Conservation (phyloP, 306 rosid genomes). For the Dryas octopetala region DNA sequence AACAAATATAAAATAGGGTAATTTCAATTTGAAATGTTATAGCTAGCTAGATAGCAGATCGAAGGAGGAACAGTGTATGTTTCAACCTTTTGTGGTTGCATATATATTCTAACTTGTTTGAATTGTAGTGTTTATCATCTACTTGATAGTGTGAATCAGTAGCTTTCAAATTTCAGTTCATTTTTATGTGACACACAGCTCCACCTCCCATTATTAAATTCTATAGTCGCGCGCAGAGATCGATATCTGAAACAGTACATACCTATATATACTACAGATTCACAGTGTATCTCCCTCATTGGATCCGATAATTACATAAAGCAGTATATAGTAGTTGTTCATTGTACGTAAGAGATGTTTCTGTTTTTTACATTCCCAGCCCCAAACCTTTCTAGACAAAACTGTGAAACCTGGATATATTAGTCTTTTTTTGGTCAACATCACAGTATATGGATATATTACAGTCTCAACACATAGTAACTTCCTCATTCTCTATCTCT, state of each 20-base stretch:
- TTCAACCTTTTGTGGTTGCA: slow-evolving; percentile 30
- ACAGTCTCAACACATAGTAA: too few species aligned
- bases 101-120: slow-evolving; percentile 27
- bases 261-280: not conserved
- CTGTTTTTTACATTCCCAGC: slow-evolving; percentile 15
- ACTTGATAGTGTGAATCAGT: slow-evolving; percentile 36
- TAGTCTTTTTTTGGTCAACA: slow-evolving; percentile 21
- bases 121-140: slow-evolving; percentile 55
- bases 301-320: slow-evolving; percentile 39
- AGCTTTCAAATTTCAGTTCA: slow-evolving; percentile 3
- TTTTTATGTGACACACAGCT: slow-evolving; percentile 17
- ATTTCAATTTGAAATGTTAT: too few species aligned
- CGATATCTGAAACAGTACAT: slow-evolving; percentile 45
- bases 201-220: slow-evolving; percentile 24
- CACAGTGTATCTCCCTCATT: slow-evolving; percentile 43
- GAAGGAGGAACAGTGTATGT: slow-evolving; percentile 29
- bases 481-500: too few species aligned
- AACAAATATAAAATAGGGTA: too few species aligned
- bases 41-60: too few species aligned
- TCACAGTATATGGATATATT: too few species aligned
- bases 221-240: slow-evolving; percentile 17
- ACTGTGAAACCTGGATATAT: slow-evolving; percentile 36
- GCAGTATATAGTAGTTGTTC: not conserved
- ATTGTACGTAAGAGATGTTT: not conserved
- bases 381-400: slow-evolving; percentile 43